These are phyloP conservation scores for Aegilops tauschii DNA, from an alignment of 176 grass and related monocot genomes.

Conservation along the genomic window DNA sequence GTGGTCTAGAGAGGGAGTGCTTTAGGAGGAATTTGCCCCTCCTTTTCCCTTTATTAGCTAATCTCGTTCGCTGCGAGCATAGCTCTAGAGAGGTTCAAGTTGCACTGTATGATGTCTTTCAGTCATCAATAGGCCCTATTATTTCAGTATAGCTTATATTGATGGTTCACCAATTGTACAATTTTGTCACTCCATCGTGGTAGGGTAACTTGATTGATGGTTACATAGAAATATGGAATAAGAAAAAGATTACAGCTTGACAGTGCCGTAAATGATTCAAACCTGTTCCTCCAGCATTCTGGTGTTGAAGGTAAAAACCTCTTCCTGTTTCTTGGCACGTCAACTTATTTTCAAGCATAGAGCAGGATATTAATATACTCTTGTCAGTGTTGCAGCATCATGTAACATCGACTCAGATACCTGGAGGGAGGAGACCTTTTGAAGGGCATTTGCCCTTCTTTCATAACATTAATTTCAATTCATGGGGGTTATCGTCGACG, in stretches of 20 bases:
- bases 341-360: background rate
- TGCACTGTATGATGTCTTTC: conserved; percentile 79
- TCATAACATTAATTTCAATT: conserved; percentile 41
- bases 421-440: conserved; percentile 13
- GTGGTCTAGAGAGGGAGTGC: conserved; percentile 58
- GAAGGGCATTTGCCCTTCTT: conserved; percentile 35
- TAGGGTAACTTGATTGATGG: conserved; percentile 27
- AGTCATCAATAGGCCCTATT: conserved; percentile 75
- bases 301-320: conserved; percentile 38
- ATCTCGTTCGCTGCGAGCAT: conserved; percentile 91
- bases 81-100: conserved; percentile 69
- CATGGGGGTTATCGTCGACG: conserved; percentile 16
- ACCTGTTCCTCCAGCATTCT: conserved; percentile 15
- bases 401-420: conserved; percentile 23
- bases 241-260: conserved; percentile 32
- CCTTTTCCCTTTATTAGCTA: conserved; percentile 80
- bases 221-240: conserved; percentile 34
- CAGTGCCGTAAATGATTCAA: conserved; percentile 36
- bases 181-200: conserved; percentile 33
- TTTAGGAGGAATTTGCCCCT: conserved; percentile 69
- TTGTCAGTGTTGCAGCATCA: conserved; percentile 32
- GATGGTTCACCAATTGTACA: conserved; percentile 31
- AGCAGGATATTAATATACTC: conserved; percentile 19
- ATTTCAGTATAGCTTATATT: conserved; percentile 49
- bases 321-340: conserved; percentile 5